Evolutionary conservation across 202 grass and related monocot species (phyloP).

Genomic region (Digitaria exilis): DNA sequence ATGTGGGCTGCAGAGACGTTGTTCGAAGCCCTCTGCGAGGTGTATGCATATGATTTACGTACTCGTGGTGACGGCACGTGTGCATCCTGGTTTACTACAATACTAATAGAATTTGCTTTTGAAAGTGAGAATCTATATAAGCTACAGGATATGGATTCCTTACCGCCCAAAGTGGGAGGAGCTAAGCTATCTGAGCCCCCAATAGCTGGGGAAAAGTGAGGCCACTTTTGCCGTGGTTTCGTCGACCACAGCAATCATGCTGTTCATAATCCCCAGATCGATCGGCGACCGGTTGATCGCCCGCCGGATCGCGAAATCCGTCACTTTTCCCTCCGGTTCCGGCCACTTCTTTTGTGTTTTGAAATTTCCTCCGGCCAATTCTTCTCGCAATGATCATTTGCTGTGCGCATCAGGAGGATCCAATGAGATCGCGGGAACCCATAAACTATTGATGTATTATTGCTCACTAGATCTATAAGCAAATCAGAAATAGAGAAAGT

Average conservation of each 20-base stretch:
- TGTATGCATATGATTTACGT: no score
- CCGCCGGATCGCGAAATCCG: constrained; percentile 39
- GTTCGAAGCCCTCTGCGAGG: no score
- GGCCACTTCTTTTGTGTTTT: background rate
- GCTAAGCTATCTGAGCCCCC: constrained; percentile 29
- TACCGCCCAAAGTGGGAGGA: constrained; percentile 77
- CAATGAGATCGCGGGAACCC: constrained; percentile 9
- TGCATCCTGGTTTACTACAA: constrained; percentile 19
- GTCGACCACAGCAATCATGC: constrained; percentile 68
- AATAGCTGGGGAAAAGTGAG: constrained; percentile 51
- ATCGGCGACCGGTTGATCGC: constrained; percentile 15
- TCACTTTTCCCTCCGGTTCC: background rate
- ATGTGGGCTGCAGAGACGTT: no score
- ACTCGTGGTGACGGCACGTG: no score
- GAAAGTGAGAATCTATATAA: constrained; percentile 40
- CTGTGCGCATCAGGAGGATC: constrained; percentile 35
- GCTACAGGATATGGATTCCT: constrained; percentile 52
- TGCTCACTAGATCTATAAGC: constrained; percentile 45
- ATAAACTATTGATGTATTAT: constrained; percentile 49
- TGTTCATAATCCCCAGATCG: constrained; percentile 37
- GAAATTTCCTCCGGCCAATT: background rate
- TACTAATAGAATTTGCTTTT: constrained; percentile 7
- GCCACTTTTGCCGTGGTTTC: constrained; percentile 57
- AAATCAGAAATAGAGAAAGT: constrained; percentile 36
- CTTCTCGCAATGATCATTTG: constrained; percentile 21